Conservation (phyloP, 176 grass and related monocot genomes). For the Chloris gayana region DNA sequence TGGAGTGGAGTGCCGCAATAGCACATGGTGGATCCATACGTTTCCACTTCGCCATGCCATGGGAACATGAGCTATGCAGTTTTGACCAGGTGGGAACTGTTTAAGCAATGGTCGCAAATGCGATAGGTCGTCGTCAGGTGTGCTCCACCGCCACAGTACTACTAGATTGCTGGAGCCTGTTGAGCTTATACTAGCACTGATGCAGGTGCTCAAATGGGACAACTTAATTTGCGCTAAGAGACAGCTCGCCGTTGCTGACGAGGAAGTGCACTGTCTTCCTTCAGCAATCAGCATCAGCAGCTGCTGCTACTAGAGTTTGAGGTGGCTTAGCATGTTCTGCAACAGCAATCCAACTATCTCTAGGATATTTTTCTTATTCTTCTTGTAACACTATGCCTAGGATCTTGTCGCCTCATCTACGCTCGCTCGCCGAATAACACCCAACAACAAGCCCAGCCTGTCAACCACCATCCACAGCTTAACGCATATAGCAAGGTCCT, state of each 20-base stretch:
- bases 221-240: not conserved
- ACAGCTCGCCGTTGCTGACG: constrained; percentile 5
- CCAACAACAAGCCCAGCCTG: not conserved
- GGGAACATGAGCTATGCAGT: not conserved
- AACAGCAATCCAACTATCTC: not conserved
- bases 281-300: not conserved
- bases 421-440: no score
- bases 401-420: no score
- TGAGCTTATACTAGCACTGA: not conserved
- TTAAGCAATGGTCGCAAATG: not conserved
- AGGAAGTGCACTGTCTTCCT: not conserved
- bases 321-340: constrained; percentile 19
- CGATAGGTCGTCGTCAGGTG: not conserved
- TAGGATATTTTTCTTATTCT: no score
- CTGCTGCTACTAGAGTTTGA: not conserved
- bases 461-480: not conserved
- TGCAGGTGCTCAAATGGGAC: no score
- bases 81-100: not conserved
- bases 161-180: not conserved
- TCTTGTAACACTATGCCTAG: not conserved
- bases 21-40: not conserved
- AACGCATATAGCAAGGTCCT: not conserved
- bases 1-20: constrained; percentile 7
- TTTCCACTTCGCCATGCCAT: not conserved
- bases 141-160: not conserved